Evolutionary conservation across 768 basidiomycete species (phyloP).

Genomic region (Russula griseocarnosa): DNA sequence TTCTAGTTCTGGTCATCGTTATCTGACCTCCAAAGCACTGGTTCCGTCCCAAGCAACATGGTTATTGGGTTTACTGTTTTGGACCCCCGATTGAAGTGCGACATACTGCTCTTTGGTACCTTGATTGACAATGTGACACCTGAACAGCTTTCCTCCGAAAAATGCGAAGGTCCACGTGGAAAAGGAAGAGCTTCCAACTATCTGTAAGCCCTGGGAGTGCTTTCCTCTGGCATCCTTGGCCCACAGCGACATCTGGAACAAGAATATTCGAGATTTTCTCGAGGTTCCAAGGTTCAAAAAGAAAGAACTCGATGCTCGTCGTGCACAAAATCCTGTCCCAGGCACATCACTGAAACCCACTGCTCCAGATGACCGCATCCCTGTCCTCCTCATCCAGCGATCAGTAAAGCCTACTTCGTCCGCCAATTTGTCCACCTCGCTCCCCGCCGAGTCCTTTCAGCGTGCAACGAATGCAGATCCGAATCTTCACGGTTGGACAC

Average conservation of each 20-base stretch:
- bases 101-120: slow-evolving; percentile 9
- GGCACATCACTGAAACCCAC: slow-evolving; percentile 65
- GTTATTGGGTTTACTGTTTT: slow-evolving; percentile 73
- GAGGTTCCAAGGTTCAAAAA: slow-evolving; percentile 69
- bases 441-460: slow-evolving; percentile 10
- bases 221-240: slow-evolving; percentile 60
- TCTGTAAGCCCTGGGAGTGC: slow-evolving; percentile 36
- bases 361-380: slow-evolving; percentile 77
- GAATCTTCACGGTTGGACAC: slow-evolving; percentile 76
- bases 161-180: slow-evolving; percentile 50
- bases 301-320: slow-evolving; percentile 80
- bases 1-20: slow-evolving; percentile 67
- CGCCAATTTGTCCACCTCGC: slow-evolving; percentile 26
- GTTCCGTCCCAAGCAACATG: slow-evolving; percentile 67
- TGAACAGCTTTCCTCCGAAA: slow-evolving; percentile 74
- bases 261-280: slow-evolving; percentile 46
- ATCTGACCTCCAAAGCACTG: slow-evolving; percentile 56
- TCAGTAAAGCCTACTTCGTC: slow-evolving; percentile 49
- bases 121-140: neutral
- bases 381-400: slow-evolving; percentile 77
- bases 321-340: slow-evolving; percentile 74
- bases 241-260: slow-evolving; percentile 71
- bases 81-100: slow-evolving; percentile 84
- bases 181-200: slow-evolving; percentile 31
- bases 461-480: slow-evolving; percentile 23